phyloP scores from a whole-genome alignment of 164 flowering plant species.

The Annona squamosa region DNA sequence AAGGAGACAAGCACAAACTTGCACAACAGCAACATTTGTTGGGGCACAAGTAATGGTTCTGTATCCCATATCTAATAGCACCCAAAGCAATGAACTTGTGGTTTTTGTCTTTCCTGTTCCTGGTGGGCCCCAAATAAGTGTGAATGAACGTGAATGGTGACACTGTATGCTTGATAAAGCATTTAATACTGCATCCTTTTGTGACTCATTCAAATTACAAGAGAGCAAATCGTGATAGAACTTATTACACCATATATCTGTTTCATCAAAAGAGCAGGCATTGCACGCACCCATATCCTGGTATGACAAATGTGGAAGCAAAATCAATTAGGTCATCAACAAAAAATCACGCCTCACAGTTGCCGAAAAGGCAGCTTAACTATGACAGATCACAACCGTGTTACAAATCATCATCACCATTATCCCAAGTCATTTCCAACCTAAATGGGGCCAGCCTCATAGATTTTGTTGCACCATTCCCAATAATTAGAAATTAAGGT shows the following conservation, averaged over 20 bases:
- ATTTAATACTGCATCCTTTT: conserved; percentile 32
- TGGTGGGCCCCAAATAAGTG: conserved; percentile 79
- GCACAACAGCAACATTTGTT: conserved; percentile 55
- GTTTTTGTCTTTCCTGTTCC: conserved; percentile 85
- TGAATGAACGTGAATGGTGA: conserved; percentile 28
- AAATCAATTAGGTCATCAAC: neutral
- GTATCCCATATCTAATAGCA: conserved; percentile 27
- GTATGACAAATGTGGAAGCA: neutral
- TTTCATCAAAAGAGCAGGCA: neutral
- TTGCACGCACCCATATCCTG: conserved; percentile 17
- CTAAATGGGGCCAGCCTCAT: too few species aligned
- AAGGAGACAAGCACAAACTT: conserved; percentile 49
- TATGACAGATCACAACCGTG: too few species aligned
- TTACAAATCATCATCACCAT: too few species aligned
- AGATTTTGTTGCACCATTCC: too few species aligned
- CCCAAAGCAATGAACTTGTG: conserved; percentile 31
- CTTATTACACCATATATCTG: neutral
- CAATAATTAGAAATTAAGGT: too few species aligned
- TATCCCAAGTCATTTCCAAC: too few species aligned
- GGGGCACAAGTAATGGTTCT: conserved; percentile 66
- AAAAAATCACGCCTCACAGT: too few species aligned
- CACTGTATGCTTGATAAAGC: conserved; percentile 26
- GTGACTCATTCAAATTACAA: conserved; percentile 45
- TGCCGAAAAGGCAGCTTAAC: too few species aligned
- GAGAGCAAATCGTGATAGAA: neutral